phyloP scores from a whole-genome alignment of 441 rosid genomes.

The Breynia disticha region DNA sequence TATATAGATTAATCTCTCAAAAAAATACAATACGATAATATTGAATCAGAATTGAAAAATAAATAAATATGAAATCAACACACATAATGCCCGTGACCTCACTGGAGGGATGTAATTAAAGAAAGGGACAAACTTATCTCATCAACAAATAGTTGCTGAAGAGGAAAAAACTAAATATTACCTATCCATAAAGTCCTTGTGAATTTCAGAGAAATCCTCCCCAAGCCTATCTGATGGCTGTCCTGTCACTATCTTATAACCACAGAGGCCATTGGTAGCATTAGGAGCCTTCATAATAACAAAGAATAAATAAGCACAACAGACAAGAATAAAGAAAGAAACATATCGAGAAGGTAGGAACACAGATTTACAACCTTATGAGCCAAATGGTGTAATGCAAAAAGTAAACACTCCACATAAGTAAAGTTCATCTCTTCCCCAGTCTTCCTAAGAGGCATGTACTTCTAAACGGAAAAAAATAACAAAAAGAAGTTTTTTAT shows the following conservation, averaged over 20 bases:
- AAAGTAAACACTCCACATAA: conserved; percentile 83
- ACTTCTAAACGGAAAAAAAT: conserved; percentile 41
- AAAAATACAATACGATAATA: too few relatives aligned
- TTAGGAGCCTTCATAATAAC: conserved; percentile 67
- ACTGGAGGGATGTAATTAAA: too few relatives aligned
- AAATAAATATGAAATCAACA: too few relatives aligned
- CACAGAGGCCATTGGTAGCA: conserved; percentile 88
- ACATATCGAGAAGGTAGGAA: conserved; percentile 9
- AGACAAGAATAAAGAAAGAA: not conserved
- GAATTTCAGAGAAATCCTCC: conserved; percentile 85
- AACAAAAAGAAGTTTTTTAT: not conserved
- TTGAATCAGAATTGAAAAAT: too few relatives aligned
- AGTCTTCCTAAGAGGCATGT: conserved; percentile 86
- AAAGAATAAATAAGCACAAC: conserved; percentile 23
- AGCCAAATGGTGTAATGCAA: conserved; percentile 79
- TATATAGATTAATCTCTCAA: not conserved
- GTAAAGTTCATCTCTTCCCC: conserved; percentile 95
- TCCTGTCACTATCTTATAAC: conserved; percentile 98
- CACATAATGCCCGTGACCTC: too few relatives aligned
- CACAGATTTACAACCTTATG: conserved; percentile 39
- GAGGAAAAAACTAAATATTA: not conserved
- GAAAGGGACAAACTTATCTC: too few relatives aligned
- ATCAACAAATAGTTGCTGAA: too few relatives aligned
- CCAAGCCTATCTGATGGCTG: conserved; percentile 99
- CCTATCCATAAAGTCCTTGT: conserved; percentile 90